Base-by-base conservation (phyloP, 768 basidiomycete species). In the Mycena rebaudengoi region DNA sequence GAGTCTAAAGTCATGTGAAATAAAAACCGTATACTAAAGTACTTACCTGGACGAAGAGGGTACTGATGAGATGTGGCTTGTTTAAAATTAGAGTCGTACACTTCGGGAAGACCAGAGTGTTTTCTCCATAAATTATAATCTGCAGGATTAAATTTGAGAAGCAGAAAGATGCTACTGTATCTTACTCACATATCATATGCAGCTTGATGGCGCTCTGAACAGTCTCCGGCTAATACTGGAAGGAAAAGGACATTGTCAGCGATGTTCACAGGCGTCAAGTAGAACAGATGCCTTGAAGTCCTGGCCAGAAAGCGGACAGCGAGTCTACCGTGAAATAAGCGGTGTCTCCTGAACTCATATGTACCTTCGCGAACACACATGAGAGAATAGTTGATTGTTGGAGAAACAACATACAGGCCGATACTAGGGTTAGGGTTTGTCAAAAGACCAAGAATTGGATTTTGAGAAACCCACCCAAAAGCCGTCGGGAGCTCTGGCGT, bases 291-390 rank as follows among this genome's bases (percentile, higher is more conserved):
- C 66, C 66, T 77, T 98, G 97, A 16, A 98, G 81, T 21, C 96
- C 98, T n/a, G 97, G 95, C 89, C 96, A 95, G 75, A 99, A 99
- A 1, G 98, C 96, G 2, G 95, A 94, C 16, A 99, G 79, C 2
- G 95, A 98, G 74, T 99, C 98, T n/a, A 97, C 81, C n/a, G 89
- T 91, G 44, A 83, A 78, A 71, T 90, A 93, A 7, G 89, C 83
- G 6, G 88, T 80, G 62, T 93, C 90, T 20, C 96, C 95, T 28
- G 80, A 87, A 50, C 86, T 79, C 78, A 96, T 92, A 60, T 94
- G 88, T n/a, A n/a, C n/a, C n/a, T n/a, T n/a, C n/a, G n/a, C n/a
- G n/a, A n/a, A n/a, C n/a, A n/a, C n/a, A n/a, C n/a, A n/a, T n/a
- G n/a, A n/a, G n/a, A n/a, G n/a, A n/a, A n/a, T n/a, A n/a, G n/a